Evolutionary conservation across 768 basidiomycete species (phyloP), one percentile per base, ranked within the genome.

Genomic region (Termitomyces sp.): DNA sequence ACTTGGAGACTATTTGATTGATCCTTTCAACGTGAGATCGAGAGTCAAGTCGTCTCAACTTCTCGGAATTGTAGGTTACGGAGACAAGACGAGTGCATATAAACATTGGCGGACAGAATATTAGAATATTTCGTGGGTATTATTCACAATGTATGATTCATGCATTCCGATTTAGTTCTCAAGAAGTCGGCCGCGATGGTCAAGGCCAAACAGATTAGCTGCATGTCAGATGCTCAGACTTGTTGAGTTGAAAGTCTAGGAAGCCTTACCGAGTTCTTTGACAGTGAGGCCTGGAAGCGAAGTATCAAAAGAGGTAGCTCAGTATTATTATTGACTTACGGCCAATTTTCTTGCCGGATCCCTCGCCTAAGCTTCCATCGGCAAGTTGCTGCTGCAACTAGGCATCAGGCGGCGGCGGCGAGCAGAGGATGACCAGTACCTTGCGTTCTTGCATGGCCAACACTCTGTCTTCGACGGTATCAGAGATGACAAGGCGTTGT

Each of bases 381-480:
- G 86, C 84, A 11, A 87, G 77, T 34, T 71, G 74, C 79, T 84
- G 79, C 82, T 77, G 54, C 17, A 65, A 38, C 54, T 11, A 20
- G 48, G 25, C 5, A 36, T 59, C 15, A 60, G 32, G 20, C 32
- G 31, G 51, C 34, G 12, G 31, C 20, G 56, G 49, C 25, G 57
- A 57, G 10, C 25, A 17, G 25, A 45, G 46, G 49, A 31, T n/a
- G n/a, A 47, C 56, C 29, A 70, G 20, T 60, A 80, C 81, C 77
- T 88, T 88, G 59, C 83, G 76, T 46, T 83, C 79, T 65, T 89
- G 88, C 62, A 91, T 73, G 0, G 76, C 76, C 32, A 89, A 75
- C 37, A 92, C 84, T n/a, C 89, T 78, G 66, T 90, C 85, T 67
- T 91, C 90, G 37, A 88, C 84, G 0, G 85, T 86, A 62, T 85